phyloP scores from a whole-genome alignment of 2,329 filamentous ascomycete species.

The Diaporthe destruens region DNA sequence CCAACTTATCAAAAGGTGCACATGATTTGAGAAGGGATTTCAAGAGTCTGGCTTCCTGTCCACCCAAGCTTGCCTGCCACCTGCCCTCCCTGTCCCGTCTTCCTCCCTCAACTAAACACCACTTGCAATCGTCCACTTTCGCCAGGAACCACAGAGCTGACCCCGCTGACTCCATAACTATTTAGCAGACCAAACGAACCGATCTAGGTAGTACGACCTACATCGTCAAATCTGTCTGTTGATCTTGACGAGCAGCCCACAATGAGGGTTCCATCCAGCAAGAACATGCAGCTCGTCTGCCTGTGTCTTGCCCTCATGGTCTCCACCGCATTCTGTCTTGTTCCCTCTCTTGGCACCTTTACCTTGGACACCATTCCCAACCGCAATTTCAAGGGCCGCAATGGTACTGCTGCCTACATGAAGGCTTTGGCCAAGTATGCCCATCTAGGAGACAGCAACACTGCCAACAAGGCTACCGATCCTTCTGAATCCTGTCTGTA shows the following conservation, averaged over 20 bases:
- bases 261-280: constrained; percentile 28
- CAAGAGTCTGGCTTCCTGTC: not conserved
- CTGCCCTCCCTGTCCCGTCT: too few relatives aligned
- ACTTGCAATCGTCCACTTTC: not conserved
- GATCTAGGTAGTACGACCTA: too few relatives aligned
- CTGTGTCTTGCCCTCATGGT: constrained; percentile 37
- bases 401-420: constrained; percentile 49
- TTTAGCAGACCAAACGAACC: not conserved
- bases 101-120: not conserved
- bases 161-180: too few relatives aligned
- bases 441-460: constrained; percentile 55
- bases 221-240: too few relatives aligned
- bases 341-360: constrained; percentile 44
- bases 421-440: constrained; percentile 46
- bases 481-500: constrained; percentile 13
- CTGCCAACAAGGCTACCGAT: constrained; percentile 41
- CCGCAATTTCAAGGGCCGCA: constrained; percentile 47
- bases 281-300: constrained; percentile 34
- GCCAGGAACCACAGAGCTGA: not conserved
- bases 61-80: not conserved
- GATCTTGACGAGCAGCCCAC: not conserved
- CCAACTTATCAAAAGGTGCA: not conserved
- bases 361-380: constrained; percentile 53
- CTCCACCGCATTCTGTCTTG: constrained; percentile 13
- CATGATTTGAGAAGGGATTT: too few relatives aligned